phyloP scores from a whole-genome alignment of 495 filamentous ascomycete genomes.

The Talaromyces proteolyticus region DNA sequence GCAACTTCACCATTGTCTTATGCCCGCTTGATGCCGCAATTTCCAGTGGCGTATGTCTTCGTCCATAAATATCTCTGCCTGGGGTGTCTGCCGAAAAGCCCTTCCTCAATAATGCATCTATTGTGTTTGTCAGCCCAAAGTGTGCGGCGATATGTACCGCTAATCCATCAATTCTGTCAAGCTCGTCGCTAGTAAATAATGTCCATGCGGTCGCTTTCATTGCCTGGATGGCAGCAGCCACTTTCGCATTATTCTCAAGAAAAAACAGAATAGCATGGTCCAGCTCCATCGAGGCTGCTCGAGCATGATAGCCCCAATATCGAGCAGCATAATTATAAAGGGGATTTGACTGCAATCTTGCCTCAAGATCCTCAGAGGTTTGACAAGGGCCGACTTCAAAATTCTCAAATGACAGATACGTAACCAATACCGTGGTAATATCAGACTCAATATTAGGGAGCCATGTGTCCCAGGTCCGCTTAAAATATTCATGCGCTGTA shows the following conservation, averaged over 20 bases:
- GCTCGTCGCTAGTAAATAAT: too few relatives aligned
- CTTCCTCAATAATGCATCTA: slow-evolving; percentile 5
- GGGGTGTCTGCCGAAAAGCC: too few relatives aligned
- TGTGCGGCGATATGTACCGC: slow-evolving; percentile 10
- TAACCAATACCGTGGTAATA: slow-evolving; percentile 10
- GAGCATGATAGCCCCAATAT: slow-evolving; percentile 34
- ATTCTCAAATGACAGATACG: slow-evolving; percentile 14
- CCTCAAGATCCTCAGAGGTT: slow-evolving; percentile 3
- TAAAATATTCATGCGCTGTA: slow-evolving; percentile 41
- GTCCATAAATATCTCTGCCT: background rate
- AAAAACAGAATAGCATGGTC: slow-evolving; percentile 2
- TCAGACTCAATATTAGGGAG: slow-evolving; percentile 4
- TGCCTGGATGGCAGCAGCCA: slow-evolving; percentile 9
- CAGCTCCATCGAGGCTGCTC: background rate
- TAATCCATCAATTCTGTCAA: too few relatives aligned
- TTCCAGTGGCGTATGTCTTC: slow-evolving; percentile 24
- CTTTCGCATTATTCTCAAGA: slow-evolving; percentile 5
- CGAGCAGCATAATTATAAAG: slow-evolving; percentile 35
- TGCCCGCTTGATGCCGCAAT: slow-evolving; percentile 16
- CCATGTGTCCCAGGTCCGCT: background rate
- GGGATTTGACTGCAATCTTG: slow-evolving; percentile 10
- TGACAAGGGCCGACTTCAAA: slow-evolving; percentile 10
- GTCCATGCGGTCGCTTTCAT: slow-evolving; percentile 1
- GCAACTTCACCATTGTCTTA: slow-evolving; percentile 13
- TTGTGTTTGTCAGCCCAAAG: slow-evolving; percentile 8